phyloP scores from a whole-genome alignment of 768 basidiomycete species.

The Podaxis sp. region DNA sequence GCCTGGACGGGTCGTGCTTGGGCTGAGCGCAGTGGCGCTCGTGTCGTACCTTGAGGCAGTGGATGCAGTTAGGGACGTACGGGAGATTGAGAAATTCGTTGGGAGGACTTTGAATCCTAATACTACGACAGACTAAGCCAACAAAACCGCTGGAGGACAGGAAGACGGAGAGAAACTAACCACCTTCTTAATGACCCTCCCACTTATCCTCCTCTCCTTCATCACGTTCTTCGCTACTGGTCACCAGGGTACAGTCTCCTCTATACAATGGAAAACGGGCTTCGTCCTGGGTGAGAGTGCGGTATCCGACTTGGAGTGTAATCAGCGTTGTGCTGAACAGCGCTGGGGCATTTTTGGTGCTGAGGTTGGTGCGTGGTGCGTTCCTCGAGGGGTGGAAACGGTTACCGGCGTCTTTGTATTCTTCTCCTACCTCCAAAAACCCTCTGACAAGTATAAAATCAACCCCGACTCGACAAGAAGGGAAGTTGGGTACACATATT shows the following conservation, averaged over 20 bases:
- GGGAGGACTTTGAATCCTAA: constrained; percentile 39
- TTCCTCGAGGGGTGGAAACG: constrained; percentile 85
- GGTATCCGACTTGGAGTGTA: constrained; percentile 67
- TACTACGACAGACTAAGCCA: constrained; percentile 25
- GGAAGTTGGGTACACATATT: constrained; percentile 30
- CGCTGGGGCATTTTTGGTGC: constrained; percentile 25
- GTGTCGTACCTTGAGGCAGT: constrained; percentile 79
- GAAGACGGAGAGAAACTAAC: constrained; percentile 28
- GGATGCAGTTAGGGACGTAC: constrained; percentile 78
- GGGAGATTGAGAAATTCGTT: constrained; percentile 51
- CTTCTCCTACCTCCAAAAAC: not conserved
- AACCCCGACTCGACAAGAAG: no score
- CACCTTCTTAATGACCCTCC: constrained; percentile 21
- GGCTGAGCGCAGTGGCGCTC: constrained; percentile 60
- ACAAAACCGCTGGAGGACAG: not conserved
- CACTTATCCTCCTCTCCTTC: constrained; percentile 73
- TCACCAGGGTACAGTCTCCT: constrained; percentile 83
- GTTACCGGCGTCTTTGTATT: constrained; percentile 46
- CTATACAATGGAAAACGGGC: constrained; percentile 94
- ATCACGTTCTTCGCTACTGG: constrained; percentile 87
- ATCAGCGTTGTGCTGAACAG: constrained; percentile 77
- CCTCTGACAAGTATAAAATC: not conserved
- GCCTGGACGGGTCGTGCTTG: constrained; percentile 79
- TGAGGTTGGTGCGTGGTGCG: constrained; percentile 45
- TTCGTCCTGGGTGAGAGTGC: constrained; percentile 70